Evolutionary conservation across 495 filamentous ascomycete genomes (phyloP).

Genomic region (Jackrogersella multiformis): DNA sequence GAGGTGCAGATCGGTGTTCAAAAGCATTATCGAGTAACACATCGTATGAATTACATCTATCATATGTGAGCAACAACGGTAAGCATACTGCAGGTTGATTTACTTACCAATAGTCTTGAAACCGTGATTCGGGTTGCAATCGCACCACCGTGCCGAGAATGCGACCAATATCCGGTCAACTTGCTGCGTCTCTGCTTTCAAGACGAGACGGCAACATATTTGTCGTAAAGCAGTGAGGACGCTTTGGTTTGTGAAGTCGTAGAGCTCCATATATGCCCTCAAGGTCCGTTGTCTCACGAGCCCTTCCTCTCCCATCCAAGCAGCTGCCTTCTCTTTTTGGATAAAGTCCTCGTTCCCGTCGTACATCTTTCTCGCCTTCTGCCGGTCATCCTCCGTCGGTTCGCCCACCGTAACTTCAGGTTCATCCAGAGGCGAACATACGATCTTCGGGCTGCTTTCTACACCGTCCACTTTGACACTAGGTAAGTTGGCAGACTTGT

Average conservation of each 20-base stretch:
- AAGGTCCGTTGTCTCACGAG: conserved; percentile 71
- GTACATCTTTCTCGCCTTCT: conserved; percentile 82
- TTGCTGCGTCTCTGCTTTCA: conserved; percentile 95
- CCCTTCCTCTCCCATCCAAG: conserved; percentile 86
- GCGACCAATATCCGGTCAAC: conserved; percentile 92
- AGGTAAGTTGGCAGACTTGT: conserved; percentile 60
- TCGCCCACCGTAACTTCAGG: conserved; percentile 57
- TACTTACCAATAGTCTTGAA: conserved; percentile 86
- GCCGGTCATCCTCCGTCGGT: conserved; percentile 71
- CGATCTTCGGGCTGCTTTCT: conserved; percentile 39
- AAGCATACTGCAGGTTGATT: background rate
- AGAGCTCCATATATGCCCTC: conserved; percentile 90
- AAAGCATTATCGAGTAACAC: conserved; percentile 90
- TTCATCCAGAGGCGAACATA: conserved; percentile 58
- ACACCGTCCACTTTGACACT: conserved; percentile 56
- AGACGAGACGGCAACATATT: conserved; percentile 81
- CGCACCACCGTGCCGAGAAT: conserved; percentile 89
- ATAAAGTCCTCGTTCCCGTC: conserved; percentile 86
- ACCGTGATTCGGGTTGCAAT: conserved; percentile 92
- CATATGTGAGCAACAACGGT: conserved; percentile 19
- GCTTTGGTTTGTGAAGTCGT: conserved; percentile 84
- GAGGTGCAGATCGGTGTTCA: conserved; percentile 96
- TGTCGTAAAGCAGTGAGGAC: conserved; percentile 81
- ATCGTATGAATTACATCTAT: conserved; percentile 96
- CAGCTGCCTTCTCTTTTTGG: conserved; percentile 77